Evolutionary conservation across 2,329 filamentous ascomycete genomes (phyloP).

Genomic region (Sporothrix luriei): DNA sequence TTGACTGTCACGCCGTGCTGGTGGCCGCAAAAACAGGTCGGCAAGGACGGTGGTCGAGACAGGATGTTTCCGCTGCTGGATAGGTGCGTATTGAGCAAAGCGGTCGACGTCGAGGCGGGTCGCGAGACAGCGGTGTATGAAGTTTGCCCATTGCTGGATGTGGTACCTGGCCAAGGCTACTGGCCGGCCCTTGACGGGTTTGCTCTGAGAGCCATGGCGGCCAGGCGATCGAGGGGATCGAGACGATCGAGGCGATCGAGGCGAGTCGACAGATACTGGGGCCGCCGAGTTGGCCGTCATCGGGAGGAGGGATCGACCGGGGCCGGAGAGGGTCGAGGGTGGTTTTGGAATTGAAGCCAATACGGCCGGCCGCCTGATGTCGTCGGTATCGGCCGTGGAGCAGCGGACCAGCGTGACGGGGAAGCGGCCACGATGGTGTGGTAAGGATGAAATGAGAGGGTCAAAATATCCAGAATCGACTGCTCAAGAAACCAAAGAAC

Average conservation of each 20-base stretch:
- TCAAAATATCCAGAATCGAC: background rate
- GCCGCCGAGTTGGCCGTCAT: slow-evolving; percentile 20
- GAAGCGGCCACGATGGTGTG: background rate
- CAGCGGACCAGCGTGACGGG: background rate
- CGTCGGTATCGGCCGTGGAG: background rate
- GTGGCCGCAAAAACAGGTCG: slow-evolving; percentile 62
- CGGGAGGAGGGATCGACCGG: background rate
- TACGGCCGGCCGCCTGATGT: no score
- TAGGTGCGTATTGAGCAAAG: slow-evolving; percentile 56
- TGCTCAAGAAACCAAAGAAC: background rate
- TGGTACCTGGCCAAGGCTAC: slow-evolving; percentile 31
- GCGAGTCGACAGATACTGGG: background rate
- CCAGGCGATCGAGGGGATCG: slow-evolving; percentile 20
- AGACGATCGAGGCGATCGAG: slow-evolving; percentile 7
- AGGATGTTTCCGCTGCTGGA: slow-evolving; percentile 56
- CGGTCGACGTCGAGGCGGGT: slow-evolving; percentile 55
- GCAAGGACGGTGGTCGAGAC: slow-evolving; percentile 56
- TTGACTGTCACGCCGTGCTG: slow-evolving; percentile 37
- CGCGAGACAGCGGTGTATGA: slow-evolving; percentile 55
- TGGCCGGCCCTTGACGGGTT: slow-evolving; percentile 18
- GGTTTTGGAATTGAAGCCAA: background rate
- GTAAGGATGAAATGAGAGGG: background rate
- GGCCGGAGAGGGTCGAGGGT: background rate
- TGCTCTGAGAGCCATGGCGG: background rate
- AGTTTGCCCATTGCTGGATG: slow-evolving; percentile 52